Base-by-base conservation (phyloP, 2,329 filamentous ascomycete genomes). In the Aspergillus sp. region DNA sequence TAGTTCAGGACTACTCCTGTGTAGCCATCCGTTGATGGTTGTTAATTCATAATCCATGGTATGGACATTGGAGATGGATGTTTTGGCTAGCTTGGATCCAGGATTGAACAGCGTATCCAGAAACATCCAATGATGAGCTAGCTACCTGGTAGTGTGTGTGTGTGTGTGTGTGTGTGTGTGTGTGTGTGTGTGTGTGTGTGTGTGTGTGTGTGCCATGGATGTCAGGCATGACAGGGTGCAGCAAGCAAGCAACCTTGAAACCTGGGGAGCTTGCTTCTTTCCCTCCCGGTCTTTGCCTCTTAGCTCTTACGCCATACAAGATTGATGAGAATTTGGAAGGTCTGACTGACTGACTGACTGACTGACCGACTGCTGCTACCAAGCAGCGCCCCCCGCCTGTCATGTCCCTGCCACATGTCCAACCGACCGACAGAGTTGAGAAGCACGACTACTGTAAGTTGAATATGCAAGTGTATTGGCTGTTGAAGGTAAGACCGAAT, bases 381-480 rank as follows among this genome's bases (percentile, higher is more conserved):
- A 50, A 28, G 47, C 9, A 30, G n/a, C 10, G 15, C 23, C 30
- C 25, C 23, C 28, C 47, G 25, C 47, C 47, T 17, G 25, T 50
- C 25, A 28, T 50, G 47, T 50, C 47, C 25, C 25, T 28, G 25
- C 47, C 47, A 50, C 47, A 50, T 50, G 47, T 50, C 25, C 47
- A 28, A 50, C 47, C 23, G 25, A 50, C 25, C 23, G 15, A 50
- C 28, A 50, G 25, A 32, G 15, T 49, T 23, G 13, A 28, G 8
- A 19, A 28, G 48, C 47, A 58, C 36, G 36, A 47, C 50, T 53
- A 45, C 57, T 59, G 57, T 53, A 39, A 30, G 41, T 55, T 55
- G 47, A n/a, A 43, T 45, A 59, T 59, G 57, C 51, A 59, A n/a
- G 32, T 50, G 54, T 58, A 58, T 30, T 39, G 25, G 53, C 43